Percentiles rank a stretch among this genome's conserved stretches.
phyloP scores from a whole-genome alignment of 345 rosid species.

The Salix brachista region DNA sequence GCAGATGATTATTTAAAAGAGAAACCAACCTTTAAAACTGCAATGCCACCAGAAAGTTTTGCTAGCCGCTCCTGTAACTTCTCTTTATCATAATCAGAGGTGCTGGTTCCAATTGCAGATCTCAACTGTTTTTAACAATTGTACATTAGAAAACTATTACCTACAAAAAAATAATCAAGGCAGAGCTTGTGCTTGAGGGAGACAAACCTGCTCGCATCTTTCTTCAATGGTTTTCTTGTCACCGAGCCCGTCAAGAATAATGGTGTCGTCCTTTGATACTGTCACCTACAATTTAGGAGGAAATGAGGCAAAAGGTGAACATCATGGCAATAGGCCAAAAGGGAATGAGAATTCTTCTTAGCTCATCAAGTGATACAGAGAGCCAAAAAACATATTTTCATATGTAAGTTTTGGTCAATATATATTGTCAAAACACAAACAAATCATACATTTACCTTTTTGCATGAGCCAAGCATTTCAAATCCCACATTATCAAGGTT shows the following conservation, averaged over 20 bases:
- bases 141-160: neutral
- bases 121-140: slow-evolving; percentile 23
- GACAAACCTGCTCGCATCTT: slow-evolving; percentile 41
- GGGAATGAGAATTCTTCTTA: neutral
- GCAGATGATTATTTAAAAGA: neutral
- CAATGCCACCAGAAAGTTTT: slow-evolving; percentile 26
- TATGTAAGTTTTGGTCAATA: too few species aligned
- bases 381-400: too few species aligned
- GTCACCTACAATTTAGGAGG: slow-evolving; percentile 17
- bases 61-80: slow-evolving; percentile 25
- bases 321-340: neutral
- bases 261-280: slow-evolving; percentile 35
- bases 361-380: neutral
- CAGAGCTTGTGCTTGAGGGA: neutral
- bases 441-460: slow-evolving; percentile 43
- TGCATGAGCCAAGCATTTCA: slow-evolving; percentile 80
- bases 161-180: too few species aligned
- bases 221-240: slow-evolving; percentile 38
- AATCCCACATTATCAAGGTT: slow-evolving; percentile 79
- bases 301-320: neutral
- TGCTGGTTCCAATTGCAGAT: slow-evolving; percentile 29
- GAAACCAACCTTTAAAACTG: slow-evolving; percentile 17
- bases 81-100: slow-evolving; percentile 31
- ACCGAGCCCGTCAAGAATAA: slow-evolving; percentile 40
- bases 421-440: too few species aligned